Conservation (phyloP, 2,329 filamentous ascomycete genomes). For the Corniculantispora saksenae region DNA sequence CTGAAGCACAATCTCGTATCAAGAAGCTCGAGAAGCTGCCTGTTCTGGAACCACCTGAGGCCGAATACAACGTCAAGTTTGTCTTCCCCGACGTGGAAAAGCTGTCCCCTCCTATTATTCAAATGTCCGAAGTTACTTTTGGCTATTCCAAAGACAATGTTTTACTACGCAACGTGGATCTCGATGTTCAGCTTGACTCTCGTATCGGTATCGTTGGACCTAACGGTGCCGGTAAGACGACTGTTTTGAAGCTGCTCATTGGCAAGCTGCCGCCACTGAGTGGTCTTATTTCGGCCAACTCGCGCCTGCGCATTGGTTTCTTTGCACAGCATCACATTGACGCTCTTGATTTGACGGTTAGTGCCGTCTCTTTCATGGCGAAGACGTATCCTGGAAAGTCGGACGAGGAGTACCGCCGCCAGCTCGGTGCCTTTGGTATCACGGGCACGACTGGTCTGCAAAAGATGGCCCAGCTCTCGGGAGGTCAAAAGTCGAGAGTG, state of each 20-base stretch:
- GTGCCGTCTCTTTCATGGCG: conserved; percentile 94
- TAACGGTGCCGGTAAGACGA: conserved; percentile 98
- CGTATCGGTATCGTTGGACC: conserved; percentile 98
- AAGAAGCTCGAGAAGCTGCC: conserved; percentile 99
- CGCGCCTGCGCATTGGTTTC: conserved; percentile 88
- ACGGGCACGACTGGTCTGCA: conserved; percentile 96
- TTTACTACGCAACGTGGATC: conserved; percentile 81
- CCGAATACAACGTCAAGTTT: conserved; percentile 95
- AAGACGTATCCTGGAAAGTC: conserved; percentile 86
- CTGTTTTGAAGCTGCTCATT: conserved; percentile 95
- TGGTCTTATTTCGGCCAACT: conserved; percentile 84
- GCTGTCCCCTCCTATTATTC: conserved; percentile 93
- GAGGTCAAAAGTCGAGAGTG: conserved; percentile 97
- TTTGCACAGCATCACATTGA: conserved; percentile 99
- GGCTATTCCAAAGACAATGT: conserved; percentile 81
- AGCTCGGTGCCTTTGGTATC: conserved; percentile 85
- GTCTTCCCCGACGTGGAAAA: conserved; percentile 98
- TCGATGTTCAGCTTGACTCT: conserved; percentile 96
- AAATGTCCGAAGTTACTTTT: conserved; percentile 92
- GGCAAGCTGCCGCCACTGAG: conserved; percentile 75
- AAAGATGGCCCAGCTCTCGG: conserved; percentile 90
- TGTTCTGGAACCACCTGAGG: conserved; percentile 83
- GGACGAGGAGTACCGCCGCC: conserved; percentile 94
- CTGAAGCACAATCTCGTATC: conserved; percentile 96
- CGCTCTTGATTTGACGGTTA: conserved; percentile 84